These are phyloP conservation scores for Trichoderma erinaceum DNA, from an alignment of 495 filamentous ascomycete species.

Conservation along the genomic window DNA sequence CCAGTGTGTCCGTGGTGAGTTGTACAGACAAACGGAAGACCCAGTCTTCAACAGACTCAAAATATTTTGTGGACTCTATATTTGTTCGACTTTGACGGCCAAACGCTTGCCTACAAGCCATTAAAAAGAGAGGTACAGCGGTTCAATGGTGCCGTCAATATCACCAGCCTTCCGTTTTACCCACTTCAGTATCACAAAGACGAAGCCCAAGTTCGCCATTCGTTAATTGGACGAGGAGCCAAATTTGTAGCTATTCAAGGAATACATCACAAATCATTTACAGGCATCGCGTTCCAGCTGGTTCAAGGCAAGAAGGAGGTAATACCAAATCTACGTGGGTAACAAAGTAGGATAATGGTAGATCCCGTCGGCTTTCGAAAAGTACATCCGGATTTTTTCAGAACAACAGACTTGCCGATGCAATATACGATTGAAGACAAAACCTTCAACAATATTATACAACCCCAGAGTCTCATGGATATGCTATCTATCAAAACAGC, in stretches of 20 bases:
- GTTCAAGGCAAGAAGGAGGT: conserved; percentile 66
- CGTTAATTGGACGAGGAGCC: conserved; percentile 78
- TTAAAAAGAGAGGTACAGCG: conserved; percentile 67
- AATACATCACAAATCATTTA: conserved; percentile 80
- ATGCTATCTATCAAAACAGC: no score
- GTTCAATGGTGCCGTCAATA: conserved; percentile 81
- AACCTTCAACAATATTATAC: no score
- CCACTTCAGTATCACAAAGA: conserved; percentile 81
- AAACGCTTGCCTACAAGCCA: conserved; percentile 47
- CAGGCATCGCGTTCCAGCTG: conserved; percentile 62
- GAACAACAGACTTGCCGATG: no score
- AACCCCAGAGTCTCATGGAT: no score
- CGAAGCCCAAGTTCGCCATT: conserved; percentile 52
- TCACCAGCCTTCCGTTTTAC: conserved; percentile 70
- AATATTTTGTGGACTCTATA: conserved; percentile 76
- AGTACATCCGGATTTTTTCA: conserved; percentile 54
- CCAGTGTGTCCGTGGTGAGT: conserved; percentile 85
- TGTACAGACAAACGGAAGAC: conserved; percentile 64
- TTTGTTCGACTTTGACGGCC: conserved; percentile 79
- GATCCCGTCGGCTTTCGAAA: conserved; percentile 81
- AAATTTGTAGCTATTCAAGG: conserved; percentile 74
- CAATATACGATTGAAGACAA: no score
- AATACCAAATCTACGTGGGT: conserved; percentile 76
- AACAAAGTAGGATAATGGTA: conserved; percentile 83
- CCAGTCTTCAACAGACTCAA: conserved; percentile 58